Evolutionary conservation across 2,329 filamentous ascomycete species (phyloP).

Genomic region (Fusarium circinatum): DNA sequence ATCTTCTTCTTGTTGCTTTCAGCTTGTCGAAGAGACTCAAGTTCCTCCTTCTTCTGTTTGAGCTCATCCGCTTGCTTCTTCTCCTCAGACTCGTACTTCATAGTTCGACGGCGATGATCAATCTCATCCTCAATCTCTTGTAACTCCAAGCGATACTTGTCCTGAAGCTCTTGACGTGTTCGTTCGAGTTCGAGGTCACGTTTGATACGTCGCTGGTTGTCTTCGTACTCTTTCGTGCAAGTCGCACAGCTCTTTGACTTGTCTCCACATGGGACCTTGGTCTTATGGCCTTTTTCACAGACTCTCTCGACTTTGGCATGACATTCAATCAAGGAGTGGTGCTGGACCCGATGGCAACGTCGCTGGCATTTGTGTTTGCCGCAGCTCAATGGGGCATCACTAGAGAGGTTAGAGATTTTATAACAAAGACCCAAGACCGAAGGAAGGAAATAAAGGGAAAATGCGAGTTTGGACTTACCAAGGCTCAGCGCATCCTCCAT

Average conservation of each 20-base stretch:
- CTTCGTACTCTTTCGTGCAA: slow-evolving; percentile 63
- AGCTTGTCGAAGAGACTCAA: slow-evolving; percentile 53
- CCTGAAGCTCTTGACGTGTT: slow-evolving; percentile 56
- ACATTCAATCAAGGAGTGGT: slow-evolving; percentile 64
- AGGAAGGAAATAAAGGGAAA: no score
- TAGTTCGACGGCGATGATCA: slow-evolving; percentile 55
- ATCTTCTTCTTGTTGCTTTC: slow-evolving; percentile 33
- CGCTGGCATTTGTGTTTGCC: slow-evolving; percentile 67
- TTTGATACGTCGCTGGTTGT: slow-evolving; percentile 50
- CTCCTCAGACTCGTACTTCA: slow-evolving; percentile 58
- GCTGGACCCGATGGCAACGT: slow-evolving; percentile 69
- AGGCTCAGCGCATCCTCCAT: slow-evolving; percentile 73
- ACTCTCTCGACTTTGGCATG: slow-evolving; percentile 50
- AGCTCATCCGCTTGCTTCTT: slow-evolving; percentile 56
- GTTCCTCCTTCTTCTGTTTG: slow-evolving; percentile 57
- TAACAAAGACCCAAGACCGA: not conserved
- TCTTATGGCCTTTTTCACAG: slow-evolving; percentile 64
- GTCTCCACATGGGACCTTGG: slow-evolving; percentile 57
- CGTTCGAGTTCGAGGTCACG: slow-evolving; percentile 63
- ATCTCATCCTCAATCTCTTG: slow-evolving; percentile 65
- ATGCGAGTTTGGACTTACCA: slow-evolving; percentile 59
- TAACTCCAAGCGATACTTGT: slow-evolving; percentile 57
- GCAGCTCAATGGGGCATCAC: slow-evolving; percentile 63
- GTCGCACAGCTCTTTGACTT: slow-evolving; percentile 54
- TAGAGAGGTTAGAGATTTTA: slow-evolving; percentile 42